Evolutionary conservation across 1,284 basidiomycete genomes (phyloP), one percentile per base, ranked within the genome.

Genomic region (Moniliella sp.): DNA sequence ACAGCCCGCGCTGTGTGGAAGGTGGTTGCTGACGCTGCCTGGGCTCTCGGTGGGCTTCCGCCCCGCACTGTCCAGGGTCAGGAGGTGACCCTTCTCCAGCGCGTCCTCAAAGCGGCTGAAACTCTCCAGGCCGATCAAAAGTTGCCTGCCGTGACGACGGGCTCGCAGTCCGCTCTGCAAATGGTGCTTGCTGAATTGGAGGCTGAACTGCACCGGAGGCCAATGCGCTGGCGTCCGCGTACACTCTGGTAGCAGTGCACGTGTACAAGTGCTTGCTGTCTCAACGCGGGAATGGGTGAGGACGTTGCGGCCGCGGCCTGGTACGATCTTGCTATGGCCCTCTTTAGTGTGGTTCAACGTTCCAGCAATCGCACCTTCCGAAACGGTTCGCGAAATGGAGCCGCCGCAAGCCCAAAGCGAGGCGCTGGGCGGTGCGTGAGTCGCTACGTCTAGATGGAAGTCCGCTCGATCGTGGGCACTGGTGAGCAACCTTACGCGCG

Each of bases 391-490:
- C n/a, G n/a, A n/a, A n/a, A n/a, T n/a, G n/a, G n/a, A n/a, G 15
- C 3, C 39, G 3, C 26, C n/a, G 32, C 14, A 15, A 13, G 13
- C 4, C 15, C 30, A 4, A 3, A 0, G 39, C 36, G 34, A 18
- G 28, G 8, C 19, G 19, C 19, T 28, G 25, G 34, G 16, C 33
- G 45, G 9, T 33, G 37, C 19, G 32, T 34, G 26, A 39, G 41
- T 26, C 43, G 38, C 10, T 52, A 45, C 25, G 26, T 56, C 5
- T 51, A 48, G 43, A 58, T 57, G n/a, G n/a, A n/a, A n/a, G n/a
- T n/a, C n/a, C n/a, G 70, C 76, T 34, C 50, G 64, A 2, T 78
- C 78, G 46, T 99, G 91, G 91, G 70, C 73, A 43, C 69, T 74
- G 0, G 63, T 88, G 11, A 84, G 78, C 1, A 70, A 74, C 46